phyloP scores from a whole-genome alignment of 2,329 filamentous ascomycete species.

The Exophiala mesophila region DNA sequence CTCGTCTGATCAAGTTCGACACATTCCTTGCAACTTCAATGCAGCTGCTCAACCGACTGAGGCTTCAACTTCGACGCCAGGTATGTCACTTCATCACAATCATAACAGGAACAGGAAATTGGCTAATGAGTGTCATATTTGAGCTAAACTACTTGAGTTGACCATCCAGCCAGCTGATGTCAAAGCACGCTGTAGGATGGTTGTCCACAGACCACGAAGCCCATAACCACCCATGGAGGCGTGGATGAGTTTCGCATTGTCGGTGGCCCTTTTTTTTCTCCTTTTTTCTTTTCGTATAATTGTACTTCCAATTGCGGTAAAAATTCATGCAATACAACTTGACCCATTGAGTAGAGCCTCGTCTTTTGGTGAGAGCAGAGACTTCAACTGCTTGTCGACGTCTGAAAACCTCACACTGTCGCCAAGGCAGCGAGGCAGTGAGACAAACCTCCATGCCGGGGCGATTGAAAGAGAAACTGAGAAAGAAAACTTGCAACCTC shows the following conservation, averaged over 20 bases:
- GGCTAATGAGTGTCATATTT: slow-evolving; percentile 13
- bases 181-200: slow-evolving; percentile 17
- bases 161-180: slow-evolving; percentile 18
- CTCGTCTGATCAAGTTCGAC: too few relatives aligned
- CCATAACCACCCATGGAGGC: slow-evolving; percentile 20
- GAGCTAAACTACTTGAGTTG: slow-evolving; percentile 16
- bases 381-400: slow-evolving; percentile 24
- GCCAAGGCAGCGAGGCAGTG: neutral
- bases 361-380: slow-evolving; percentile 27
- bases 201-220: slow-evolving; percentile 18
- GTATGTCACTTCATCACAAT: too few relatives aligned
- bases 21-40: too few relatives aligned
- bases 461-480: neutral
- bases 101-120: slow-evolving; percentile 5
- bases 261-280: slow-evolving; percentile 23
- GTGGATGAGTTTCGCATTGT: slow-evolving; percentile 17
- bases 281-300: too few relatives aligned
- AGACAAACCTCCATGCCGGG: neutral
- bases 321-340: slow-evolving; percentile 1
- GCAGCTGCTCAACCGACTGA: too few relatives aligned
- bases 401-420: neutral
- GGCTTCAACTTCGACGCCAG: too few relatives aligned
- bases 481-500: neutral
- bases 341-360: slow-evolving; percentile 24
- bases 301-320: too few relatives aligned